These are phyloP conservation scores for Metschnikowia amazonensis DNA, from an alignment of 805 yeast species.

Conservation along the genomic window DNA sequence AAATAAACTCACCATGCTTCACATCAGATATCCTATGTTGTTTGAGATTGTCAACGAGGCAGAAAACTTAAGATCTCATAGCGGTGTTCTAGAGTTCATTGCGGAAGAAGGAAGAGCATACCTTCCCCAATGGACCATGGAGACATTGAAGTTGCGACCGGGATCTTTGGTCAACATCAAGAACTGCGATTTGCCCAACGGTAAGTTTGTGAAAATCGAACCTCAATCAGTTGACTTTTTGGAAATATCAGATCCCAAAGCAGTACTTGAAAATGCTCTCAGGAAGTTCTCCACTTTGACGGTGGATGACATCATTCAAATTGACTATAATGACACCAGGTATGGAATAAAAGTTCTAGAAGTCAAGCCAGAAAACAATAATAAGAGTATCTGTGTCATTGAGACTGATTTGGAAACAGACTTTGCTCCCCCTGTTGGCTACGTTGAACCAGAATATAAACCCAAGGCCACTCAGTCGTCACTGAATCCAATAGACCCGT, in stretches of 20 bases:
- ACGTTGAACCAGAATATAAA: slow-evolving; percentile 79
- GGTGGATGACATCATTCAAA: slow-evolving; percentile 77
- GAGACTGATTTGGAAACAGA: slow-evolving; percentile 97
- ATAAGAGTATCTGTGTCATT: slow-evolving; percentile 81
- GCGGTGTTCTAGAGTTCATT: slow-evolving; percentile 92
- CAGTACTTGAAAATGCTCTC: slow-evolving; percentile 89
- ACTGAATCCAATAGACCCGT: slow-evolving; percentile 30
- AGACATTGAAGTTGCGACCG: slow-evolving; percentile 63
- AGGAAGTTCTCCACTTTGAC: slow-evolving; percentile 87
- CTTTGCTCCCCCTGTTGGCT: slow-evolving; percentile 98
- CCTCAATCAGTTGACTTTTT: slow-evolving; percentile 93
- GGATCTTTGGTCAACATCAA: slow-evolving; percentile 78
- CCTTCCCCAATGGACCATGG: slow-evolving; percentile 96
- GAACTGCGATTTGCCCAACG: slow-evolving; percentile 77
- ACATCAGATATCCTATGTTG: slow-evolving; percentile 94
- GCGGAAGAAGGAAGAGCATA: slow-evolving; percentile 97
- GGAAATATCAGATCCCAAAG: slow-evolving; percentile 93
- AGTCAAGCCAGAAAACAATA: slow-evolving; percentile 68
- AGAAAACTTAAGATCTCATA: slow-evolving; percentile 60
- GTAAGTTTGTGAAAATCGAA: slow-evolving; percentile 85
- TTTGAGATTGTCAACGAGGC: slow-evolving; percentile 75
- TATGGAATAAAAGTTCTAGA: slow-evolving; percentile 83
- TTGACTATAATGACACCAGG: slow-evolving; percentile 73
- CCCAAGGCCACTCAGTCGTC: slow-evolving; percentile 40
- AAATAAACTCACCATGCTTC: slow-evolving; percentile 81